Evolutionary conservation across 1,284 basidiomycete species (phyloP), one percentile per base, ranked within the genome.

Genomic region (Spongiforma sp.): DNA sequence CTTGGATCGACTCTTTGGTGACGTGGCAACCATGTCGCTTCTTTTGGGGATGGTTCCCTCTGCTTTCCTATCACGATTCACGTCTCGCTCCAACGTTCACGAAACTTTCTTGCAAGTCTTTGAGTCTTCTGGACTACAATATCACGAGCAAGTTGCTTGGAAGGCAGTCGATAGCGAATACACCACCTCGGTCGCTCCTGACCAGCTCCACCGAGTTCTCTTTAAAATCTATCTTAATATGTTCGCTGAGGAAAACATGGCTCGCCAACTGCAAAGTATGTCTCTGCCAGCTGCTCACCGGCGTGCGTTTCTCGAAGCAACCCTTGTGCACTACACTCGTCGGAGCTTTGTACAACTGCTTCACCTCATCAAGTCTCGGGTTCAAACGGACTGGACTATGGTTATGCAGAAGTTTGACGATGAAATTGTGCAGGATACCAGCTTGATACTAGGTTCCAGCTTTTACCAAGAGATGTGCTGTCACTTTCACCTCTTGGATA

Each of bases 201-300:
- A 60, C 3, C 73, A 79, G 32, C 75, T 88, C 30, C 80, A 74
- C 1, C 62, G 66, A 14, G 69, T 84, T 32, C 71, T 88, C 4
- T 84, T 80, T 61, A 73, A 73, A 5, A 69, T 87, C 5, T 87
- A 88, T 66, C 65, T 75, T 21, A 63, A 73, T 6, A 80, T 88
- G 78, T 88, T 88, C 52, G 52, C 57, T 10, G 57, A 73, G 14
- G 69, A 77, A 46, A 56, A 69, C 46, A 9, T 61, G 17, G 2
- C n/a, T 3, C 34, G 57, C 8, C 32, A 24, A 14, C 24, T 71
- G 11, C 46, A 55, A 26, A 37, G 64, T 9, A 9, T 62, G 28
- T 37, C 43, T 24, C 33, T 52, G 4, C 57, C 59, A 0, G 56
- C 48, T 1, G 34, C 52, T 17, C 28, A 37, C 11, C n/a, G 26